Evolutionary conservation across 2,329 filamentous ascomycete species (phyloP), one percentile per base, ranked within the genome.

Genomic region (Bipolaris zeicola): DNA sequence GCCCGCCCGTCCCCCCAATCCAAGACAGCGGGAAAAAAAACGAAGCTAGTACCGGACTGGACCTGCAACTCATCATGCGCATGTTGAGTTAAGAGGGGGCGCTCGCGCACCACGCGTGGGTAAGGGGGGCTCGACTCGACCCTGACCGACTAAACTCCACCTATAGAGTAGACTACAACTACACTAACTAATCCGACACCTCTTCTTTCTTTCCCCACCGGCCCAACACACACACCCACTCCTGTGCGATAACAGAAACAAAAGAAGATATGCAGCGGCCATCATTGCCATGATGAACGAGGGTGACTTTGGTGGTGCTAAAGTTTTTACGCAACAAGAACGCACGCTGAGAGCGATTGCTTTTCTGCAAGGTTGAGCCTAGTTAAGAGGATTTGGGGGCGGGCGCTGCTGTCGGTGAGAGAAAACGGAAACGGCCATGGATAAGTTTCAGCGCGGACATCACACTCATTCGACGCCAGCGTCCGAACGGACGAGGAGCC

Each of bases 391-490:
- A 24, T 42, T 20, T 26, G 39, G 20, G 11, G 6, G 13, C 16
- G 22, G 22, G 22, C 3, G 13, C 16, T 24, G 24, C 24, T 43
- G 41, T 43, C 22, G 37, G 37, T 39, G 37, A 42, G 39, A 10
- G 18, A 20, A 24, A 41, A 18, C 11, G 38, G 42, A 34, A 10
- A 48, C 64, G 58, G 49, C 60, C 47, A 65, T 67, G 64, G 65
- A 70, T 31, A 69, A 61, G 52, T 65, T 67, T 52, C 68, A 69
- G 54, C 62, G 59, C 58, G 57, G 61, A 54, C 64, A 56, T 45
- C 51, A 24, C 38, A 8, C 20, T 41, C 38, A 41, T 22, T 20
- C 20, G 38, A 24, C 38, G 14, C 20, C 60, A 34, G 44, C 58
- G 50, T 54, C 60, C 50, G 67, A 67, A 43, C 61, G 60, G 42